phyloP scores from a whole-genome alignment of 768 basidiomycete species.

The Mycena vitilis region DNA sequence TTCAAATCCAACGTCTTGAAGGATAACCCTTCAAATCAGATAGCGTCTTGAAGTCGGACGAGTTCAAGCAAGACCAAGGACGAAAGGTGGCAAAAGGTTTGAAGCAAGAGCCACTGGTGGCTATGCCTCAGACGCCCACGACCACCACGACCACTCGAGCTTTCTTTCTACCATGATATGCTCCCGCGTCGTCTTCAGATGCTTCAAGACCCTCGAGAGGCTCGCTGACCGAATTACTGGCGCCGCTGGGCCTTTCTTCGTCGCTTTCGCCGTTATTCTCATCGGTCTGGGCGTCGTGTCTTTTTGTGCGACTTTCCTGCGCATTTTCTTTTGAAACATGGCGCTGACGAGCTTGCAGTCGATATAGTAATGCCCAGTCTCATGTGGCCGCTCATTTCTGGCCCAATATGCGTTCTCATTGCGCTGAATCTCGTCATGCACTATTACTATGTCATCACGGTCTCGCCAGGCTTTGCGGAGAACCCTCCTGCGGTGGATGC shows the following conservation, averaged over 20 bases:
- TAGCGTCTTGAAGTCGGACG: too few species aligned
- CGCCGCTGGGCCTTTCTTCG: constrained; percentile 91
- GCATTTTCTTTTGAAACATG: background rate
- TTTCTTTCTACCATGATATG: constrained; percentile 51
- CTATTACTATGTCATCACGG: constrained; percentile 88
- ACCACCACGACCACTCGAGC: too few species aligned
- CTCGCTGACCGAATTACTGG: constrained; percentile 85
- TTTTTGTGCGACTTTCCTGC: constrained; percentile 74
- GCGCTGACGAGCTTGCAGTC: constrained; percentile 59
- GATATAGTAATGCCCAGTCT: constrained; percentile 80
- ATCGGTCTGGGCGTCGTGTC: constrained; percentile 75
- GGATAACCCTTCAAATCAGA: too few species aligned
- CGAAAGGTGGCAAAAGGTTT: too few species aligned
- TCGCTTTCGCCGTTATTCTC: constrained; percentile 81
- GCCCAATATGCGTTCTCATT: constrained; percentile 80
- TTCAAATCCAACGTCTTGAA: too few species aligned
- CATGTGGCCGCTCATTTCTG: constrained; percentile 65
- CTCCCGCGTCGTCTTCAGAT: constrained; percentile 60
- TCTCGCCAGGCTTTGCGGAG: constrained; percentile 83
- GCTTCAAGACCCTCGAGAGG: constrained; percentile 74
- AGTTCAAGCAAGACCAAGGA: too few species aligned
- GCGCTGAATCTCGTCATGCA: constrained; percentile 81
- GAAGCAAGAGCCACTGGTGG: too few species aligned
- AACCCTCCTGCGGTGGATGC: constrained; percentile 54
- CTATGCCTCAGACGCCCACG: too few species aligned